A percentile compares a stretch with the other conserved stretches of the same genome.
phyloP scores from a whole-genome alignment of 2,329 filamentous ascomycete species.

The Aspergillus latus region DNA sequence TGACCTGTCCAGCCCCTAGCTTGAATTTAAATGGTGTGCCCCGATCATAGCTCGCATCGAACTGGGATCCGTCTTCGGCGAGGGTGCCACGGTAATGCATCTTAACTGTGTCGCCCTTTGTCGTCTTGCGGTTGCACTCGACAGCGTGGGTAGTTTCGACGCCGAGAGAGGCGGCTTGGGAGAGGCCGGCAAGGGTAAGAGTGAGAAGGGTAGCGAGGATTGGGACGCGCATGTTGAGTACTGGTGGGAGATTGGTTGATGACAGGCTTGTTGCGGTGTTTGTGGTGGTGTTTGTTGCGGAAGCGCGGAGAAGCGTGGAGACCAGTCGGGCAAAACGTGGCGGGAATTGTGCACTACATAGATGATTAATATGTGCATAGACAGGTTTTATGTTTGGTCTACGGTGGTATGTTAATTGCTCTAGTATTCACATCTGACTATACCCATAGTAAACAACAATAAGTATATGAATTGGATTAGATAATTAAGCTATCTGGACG shows the following conservation, averaged over 20 bases:
- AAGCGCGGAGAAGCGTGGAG: not conserved
- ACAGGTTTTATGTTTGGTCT: too few species aligned
- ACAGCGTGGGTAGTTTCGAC: slow-evolving; percentile 74
- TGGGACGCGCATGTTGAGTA: slow-evolving; percentile 45
- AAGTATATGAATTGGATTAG: too few species aligned
- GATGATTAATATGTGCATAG: not conserved
- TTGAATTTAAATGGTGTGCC: slow-evolving; percentile 74
- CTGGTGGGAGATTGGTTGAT: not conserved
- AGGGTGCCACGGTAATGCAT: slow-evolving; percentile 91
- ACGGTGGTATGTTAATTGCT: not conserved
- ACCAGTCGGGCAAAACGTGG: not conserved
- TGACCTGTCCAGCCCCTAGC: slow-evolving; percentile 79
- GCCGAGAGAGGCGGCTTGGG: slow-evolving; percentile 59
- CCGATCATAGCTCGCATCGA: slow-evolving; percentile 81
- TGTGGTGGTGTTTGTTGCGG: not conserved
- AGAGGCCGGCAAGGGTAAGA: slow-evolving; percentile 46
- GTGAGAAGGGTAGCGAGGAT: slow-evolving; percentile 40
- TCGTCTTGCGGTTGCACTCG: slow-evolving; percentile 75
- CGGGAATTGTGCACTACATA: not conserved
- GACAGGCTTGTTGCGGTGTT: not conserved
- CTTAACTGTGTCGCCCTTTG: slow-evolving; percentile 73
- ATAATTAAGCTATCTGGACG: too few species aligned
- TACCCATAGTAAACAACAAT: too few species aligned
- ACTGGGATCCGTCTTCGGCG: slow-evolving; percentile 69
- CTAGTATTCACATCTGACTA: too few species aligned